A percentile compares a stretch with the other conserved stretches of the same genome.
phyloP scores from a whole-genome alignment of 129 eudicot species.

The Saussurea involucrata region DNA sequence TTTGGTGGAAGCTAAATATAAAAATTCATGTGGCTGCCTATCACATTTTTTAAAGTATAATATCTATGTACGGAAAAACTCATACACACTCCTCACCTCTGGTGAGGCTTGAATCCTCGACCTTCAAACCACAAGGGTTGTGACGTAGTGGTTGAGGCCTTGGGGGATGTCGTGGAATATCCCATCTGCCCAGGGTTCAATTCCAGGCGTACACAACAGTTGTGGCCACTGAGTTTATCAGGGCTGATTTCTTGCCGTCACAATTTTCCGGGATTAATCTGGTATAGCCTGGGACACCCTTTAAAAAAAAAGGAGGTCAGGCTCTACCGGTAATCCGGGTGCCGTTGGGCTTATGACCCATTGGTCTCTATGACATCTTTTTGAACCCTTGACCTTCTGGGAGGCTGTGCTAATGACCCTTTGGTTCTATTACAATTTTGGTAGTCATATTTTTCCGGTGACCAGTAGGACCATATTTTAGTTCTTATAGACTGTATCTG shows the following conservation, averaged over 20 bases:
- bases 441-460: neutral
- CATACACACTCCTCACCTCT: neutral
- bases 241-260: too few species aligned
- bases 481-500: neutral
- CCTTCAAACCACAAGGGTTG: too few species aligned
- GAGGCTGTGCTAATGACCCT: neutral
- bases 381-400: neutral
- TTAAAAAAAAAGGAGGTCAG: neutral
- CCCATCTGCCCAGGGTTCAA: too few species aligned
- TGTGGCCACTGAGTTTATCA: too few species aligned
- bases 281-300: too few species aligned
- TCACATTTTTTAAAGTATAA: neutral
- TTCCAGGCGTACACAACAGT: too few species aligned
- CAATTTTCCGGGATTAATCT: too few species aligned
- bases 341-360: neutral
- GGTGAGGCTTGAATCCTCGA: too few species aligned
- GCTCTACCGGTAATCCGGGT: neutral
- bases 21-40: neutral
- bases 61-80: neutral
- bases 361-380: neutral
- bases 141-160: too few species aligned
- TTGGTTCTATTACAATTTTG: neutral
- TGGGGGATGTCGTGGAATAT: too few species aligned
- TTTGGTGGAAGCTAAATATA: neutral
- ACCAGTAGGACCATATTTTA: neutral